Evolutionary conservation across 352 stramenopile genomes (phyloP), one percentile per base, ranked within the genome.

Genomic region (Phytophthora meadii): DNA sequence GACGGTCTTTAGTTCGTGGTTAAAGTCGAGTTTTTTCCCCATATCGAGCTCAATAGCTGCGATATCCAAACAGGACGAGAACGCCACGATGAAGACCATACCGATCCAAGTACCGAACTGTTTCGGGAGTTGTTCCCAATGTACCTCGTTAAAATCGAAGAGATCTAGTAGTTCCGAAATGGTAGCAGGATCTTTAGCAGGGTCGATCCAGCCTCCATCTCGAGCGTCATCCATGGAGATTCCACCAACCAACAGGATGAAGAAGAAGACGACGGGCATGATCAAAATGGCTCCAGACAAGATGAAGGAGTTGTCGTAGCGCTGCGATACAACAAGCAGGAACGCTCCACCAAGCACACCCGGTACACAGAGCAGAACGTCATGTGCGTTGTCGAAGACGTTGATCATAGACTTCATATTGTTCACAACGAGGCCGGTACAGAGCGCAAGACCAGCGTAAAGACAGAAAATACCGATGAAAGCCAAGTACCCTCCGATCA

Each of bases 51-150:
- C 96, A 58, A 99, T 99, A 4, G 97, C 96, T 0, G 96, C 96
- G 7, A 99, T 92, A 73, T 99, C 97, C 3, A 99, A 73, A 37
- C 87, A 99, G 22, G 92, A 98, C 3, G 89, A 98, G 54, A 99
- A 98, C 2, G 96, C 92, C 1, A 99, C 97, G 4, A 99, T 96
- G 68, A 98, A 97, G 53, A 98, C 97, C 97, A 99, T 99, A n/a
- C 90, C 54, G 28, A 99, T 50, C 70, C 96, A 91, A 28, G 92
- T 98, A 2, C 92, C 82, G 36, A 98, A 65, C 49, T 99, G 83
- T 25, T 82, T 79, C 7, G 94, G 94, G 22, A 99, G 54, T 22
- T 84, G 76, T 50, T 79, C 95, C 64, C 94, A 98, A 65, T 97
- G 70, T 8, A 99, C 87, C 46, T 91, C 74, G 14, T 65, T 58